phyloP scores from a whole-genome alignment of 2,329 filamentous ascomycete species.

The Diaporthe sp. region DNA sequence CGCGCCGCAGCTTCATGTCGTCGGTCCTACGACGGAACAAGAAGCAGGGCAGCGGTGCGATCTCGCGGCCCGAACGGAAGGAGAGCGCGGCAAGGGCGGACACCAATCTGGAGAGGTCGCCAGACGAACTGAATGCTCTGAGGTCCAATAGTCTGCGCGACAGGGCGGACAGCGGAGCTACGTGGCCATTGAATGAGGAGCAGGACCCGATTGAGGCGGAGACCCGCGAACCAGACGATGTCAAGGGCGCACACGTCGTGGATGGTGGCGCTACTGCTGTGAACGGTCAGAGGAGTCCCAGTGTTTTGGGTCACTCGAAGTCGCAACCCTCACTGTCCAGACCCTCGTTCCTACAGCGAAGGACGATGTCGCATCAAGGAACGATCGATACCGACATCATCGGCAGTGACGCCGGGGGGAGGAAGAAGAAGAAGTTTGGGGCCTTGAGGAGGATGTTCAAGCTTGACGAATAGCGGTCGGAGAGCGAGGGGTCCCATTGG shows the following conservation, averaged over 20 bases:
- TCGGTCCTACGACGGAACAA: constrained; percentile 73
- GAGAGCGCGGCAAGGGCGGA: constrained; percentile 75
- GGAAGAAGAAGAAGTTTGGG: constrained; percentile 77
- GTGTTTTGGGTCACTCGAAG: constrained; percentile 39
- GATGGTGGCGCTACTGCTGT: constrained; percentile 40
- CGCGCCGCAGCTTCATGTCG: constrained; percentile 66
- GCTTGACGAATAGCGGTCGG: constrained; percentile 58
- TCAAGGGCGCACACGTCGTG: constrained; percentile 53
- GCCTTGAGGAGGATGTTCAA: constrained; percentile 76
- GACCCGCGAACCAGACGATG: constrained; percentile 48
- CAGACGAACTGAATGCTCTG: constrained; percentile 65
- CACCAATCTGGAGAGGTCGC: constrained; percentile 71
- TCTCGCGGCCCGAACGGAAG: constrained; percentile 64
- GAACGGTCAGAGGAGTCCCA: constrained; percentile 43
- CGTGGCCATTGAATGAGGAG: constrained; percentile 46
- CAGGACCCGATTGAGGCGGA: constrained; percentile 37
- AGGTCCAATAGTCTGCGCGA: constrained; percentile 50
- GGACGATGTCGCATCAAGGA: constrained; percentile 52
- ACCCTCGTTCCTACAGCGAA: constrained; percentile 52
- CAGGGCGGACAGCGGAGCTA: constrained; percentile 45
- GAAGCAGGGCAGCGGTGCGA: constrained; percentile 65
- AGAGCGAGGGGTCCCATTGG: neutral
- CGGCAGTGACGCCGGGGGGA: constrained; percentile 42
- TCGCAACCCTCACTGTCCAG: constrained; percentile 42
- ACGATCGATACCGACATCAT: constrained; percentile 38